Evolutionary conservation across 2,329 filamentous ascomycete genomes (phyloP), one percentile per base, ranked within the genome.

Genomic region (Pseudocercospora cruenta): DNA sequence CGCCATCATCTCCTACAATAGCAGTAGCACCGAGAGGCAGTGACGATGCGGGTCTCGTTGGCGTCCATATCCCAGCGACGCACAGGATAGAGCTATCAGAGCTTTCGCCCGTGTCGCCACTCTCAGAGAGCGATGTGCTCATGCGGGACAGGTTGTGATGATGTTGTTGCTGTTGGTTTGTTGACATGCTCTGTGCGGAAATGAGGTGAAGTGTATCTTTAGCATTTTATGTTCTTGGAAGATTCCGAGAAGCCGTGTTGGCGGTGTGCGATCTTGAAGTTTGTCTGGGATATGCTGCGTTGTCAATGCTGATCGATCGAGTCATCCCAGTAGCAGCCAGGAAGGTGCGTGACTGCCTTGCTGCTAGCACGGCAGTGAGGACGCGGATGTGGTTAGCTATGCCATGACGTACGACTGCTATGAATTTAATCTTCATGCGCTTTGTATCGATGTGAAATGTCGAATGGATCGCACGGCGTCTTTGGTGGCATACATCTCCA

Each of bases 1-100:
- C 64, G 24, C 64, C 59, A 49, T 58, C 65, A 53, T 64, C 62
- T 49, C 57, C 62, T 36, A 47, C 57, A n/a, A 36, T 60, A 26
- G 24, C 45, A 51, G 39, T 21, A 45, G 31, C 31, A 53, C 28
- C 14, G 9, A 16, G 4, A 33, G 47, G 19, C n/a, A 62, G 39
- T 19, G 19, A 45, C 12, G 58, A 58, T 43, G 39, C 21, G 10
- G 51, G 51, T 31, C 10, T 19, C 4, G 26, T 55, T 16, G 45
- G 49, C n/a, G 24, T 39, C 21, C 47, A 43, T 39, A 54, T 55
- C 51, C 60, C 60, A n/a, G n/a, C 47, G 1, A 24, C 45, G 45
- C 26, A 39, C 10, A n/a, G 43, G 28, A 53, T 39, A 14, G 60
- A 62, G 33, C 31, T 62, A 26, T 53, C 59, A 21, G 19, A 51